Evolutionary conservation across 257 asterid genomes (phyloP).

Genomic region (Ehretia macrophylla): DNA sequence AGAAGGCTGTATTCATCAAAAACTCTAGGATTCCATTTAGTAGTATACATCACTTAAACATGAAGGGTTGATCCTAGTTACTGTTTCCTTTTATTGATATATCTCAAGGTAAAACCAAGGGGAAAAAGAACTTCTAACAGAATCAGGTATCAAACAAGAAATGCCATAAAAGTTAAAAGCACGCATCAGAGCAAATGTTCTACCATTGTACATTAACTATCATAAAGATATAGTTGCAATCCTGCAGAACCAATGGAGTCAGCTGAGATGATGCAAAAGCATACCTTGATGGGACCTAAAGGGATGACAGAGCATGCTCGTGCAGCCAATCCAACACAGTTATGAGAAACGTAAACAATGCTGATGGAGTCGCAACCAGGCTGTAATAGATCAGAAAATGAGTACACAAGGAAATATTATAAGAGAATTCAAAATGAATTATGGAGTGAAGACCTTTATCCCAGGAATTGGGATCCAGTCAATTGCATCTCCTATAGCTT

Average conservation of each 20-base stretch:
- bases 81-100: neutral
- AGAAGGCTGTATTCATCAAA: neutral
- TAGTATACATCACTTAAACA: neutral
- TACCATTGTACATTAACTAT: neutral
- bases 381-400: conserved; percentile 6
- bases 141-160: neutral
- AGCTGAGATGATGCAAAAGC: neutral
- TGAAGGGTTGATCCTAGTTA: neutral
- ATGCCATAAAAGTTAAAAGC: neutral
- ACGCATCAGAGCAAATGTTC: neutral
- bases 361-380: conserved; percentile 15
- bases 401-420: neutral
- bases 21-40: neutral
- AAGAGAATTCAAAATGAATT: neutral
- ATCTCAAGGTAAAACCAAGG: neutral
- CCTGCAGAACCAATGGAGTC: no score
- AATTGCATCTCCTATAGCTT: conserved; percentile 39
- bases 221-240: neutral
- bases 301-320: conserved; percentile 32
- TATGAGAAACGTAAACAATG: conserved; percentile 22
- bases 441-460: conserved; percentile 25
- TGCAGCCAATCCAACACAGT: conserved; percentile 44
- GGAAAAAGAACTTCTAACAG: neutral
- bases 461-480: conserved; percentile 34
- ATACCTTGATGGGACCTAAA: conserved; percentile 39